These are phyloP conservation scores for Anaeromyces robustus DNA, from an alignment of 192 early-diverging fungal species.

Conservation along the genomic window DNA sequence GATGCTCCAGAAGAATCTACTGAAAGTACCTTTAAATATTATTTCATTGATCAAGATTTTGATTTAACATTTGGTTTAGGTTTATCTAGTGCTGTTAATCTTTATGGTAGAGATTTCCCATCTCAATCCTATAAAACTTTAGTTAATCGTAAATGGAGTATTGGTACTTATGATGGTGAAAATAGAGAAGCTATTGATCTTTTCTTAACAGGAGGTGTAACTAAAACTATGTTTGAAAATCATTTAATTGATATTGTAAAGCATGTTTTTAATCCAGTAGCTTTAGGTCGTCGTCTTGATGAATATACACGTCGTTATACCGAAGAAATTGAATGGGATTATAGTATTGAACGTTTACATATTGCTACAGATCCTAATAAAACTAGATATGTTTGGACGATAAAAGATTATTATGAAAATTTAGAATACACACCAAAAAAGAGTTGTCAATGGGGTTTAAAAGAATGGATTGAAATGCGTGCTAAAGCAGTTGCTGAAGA, in stretches of 20 bases:
- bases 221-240: not conserved
- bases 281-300: too few species aligned
- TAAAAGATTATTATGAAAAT: not conserved
- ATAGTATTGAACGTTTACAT: not conserved
- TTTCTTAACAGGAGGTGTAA: not conserved
- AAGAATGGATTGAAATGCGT: not conserved
- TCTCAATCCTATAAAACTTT: too few species aligned
- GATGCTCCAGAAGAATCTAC: not conserved
- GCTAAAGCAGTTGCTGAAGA: not conserved
- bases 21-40: too few species aligned
- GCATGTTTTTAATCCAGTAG: too few species aligned
- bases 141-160: not conserved
- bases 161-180: not conserved
- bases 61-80: not conserved
- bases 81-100: not conserved
- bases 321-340: not conserved
- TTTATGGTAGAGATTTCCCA: not conserved
- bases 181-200: not conserved
- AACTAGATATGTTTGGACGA: not conserved
- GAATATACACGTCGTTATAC: too few species aligned
- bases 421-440: not conserved
- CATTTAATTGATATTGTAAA: not conserved
- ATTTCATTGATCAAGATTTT: too few species aligned
- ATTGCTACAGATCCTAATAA: not conserved
- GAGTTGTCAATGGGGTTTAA: not conserved